These are phyloP conservation scores for Mycena latifolia DNA, from an alignment of 768 basidiomycete species.

Conservation along the genomic window DNA sequence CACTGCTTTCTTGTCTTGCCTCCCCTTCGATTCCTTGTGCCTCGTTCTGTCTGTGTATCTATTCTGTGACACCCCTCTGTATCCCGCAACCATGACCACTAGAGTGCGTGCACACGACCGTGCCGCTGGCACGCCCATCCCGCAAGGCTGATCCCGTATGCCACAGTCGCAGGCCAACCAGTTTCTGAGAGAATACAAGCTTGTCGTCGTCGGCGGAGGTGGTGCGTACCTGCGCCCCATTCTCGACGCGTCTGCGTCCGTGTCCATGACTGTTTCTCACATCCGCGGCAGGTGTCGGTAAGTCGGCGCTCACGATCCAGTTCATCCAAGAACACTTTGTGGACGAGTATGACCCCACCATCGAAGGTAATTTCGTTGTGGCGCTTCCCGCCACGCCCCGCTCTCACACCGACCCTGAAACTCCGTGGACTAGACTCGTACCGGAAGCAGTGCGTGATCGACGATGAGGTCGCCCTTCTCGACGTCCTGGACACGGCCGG, in stretches of 20 bases:
- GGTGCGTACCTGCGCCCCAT: constrained; percentile 60
- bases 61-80: too few species aligned
- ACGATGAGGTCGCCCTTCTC: constrained; percentile 96
- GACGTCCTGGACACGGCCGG: constrained; percentile 98
- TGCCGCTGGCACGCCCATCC: not conserved
- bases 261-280: constrained; percentile 4
- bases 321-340: constrained; percentile 95
- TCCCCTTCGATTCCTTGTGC: not conserved
- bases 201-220: constrained; percentile 98
- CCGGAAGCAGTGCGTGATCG: constrained; percentile 96
- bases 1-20: too few species aligned
- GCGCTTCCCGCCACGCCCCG: not conserved
- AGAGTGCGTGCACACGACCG: constrained; percentile 20
- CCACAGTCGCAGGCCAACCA: constrained; percentile 72
- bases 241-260: not conserved
- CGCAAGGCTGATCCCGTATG: constrained; percentile 3
- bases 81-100: constrained; percentile 19
- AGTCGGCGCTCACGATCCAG: constrained; percentile 96
- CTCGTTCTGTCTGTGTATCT: too few species aligned
- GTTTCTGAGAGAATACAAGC: constrained; percentile 97
- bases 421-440: constrained; percentile 88
- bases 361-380: constrained; percentile 72
- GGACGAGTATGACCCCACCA: constrained; percentile 91
- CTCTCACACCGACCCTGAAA: too few species aligned
- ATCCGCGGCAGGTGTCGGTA: constrained; percentile 57